Evolutionary conservation across 2,329 filamentous ascomycete genomes (phyloP).

Genomic region (Talaromyces islandicus): DNA sequence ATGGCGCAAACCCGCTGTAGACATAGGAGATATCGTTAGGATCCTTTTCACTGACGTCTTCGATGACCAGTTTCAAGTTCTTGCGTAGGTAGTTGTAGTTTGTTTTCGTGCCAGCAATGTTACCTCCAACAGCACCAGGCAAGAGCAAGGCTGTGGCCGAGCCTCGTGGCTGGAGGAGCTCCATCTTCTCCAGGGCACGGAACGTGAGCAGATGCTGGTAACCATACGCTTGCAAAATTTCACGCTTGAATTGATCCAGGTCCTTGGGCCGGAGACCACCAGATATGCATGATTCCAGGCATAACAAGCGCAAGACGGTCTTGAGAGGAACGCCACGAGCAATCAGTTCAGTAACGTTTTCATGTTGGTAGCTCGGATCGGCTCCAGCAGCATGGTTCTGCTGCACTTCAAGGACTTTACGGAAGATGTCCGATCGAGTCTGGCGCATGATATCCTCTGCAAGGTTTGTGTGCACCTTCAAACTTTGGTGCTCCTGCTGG

Average conservation of each 20-base stretch:
- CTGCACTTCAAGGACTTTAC: constrained; percentile 82
- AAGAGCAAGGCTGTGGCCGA: constrained; percentile 77
- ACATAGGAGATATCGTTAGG: constrained; percentile 96
- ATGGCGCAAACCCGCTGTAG: constrained; percentile 91
- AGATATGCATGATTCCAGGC: constrained; percentile 83
- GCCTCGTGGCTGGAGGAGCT: constrained; percentile 71
- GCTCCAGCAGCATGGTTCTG: constrained; percentile 89
- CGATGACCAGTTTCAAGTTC: constrained; percentile 79
- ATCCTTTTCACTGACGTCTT: constrained; percentile 92
- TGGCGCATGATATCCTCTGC: constrained; percentile 94
- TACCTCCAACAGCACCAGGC: constrained; percentile 59
- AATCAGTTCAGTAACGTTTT: constrained; percentile 91
- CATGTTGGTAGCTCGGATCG: constrained; percentile 82
- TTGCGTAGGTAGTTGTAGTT: constrained; percentile 89
- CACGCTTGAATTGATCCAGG: constrained; percentile 79
- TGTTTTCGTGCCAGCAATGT: constrained; percentile 60
- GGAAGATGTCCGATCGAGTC: constrained; percentile 84
- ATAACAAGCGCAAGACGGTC: constrained; percentile 79
- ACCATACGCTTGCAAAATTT: constrained; percentile 87
- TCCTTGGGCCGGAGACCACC: constrained; percentile 86
- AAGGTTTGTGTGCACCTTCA: constrained; percentile 86
- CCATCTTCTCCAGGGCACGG: constrained; percentile 79
- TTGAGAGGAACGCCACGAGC: constrained; percentile 73
- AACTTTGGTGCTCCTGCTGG: constrained; percentile 84
- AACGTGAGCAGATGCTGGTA: constrained; percentile 92